phyloP scores from a whole-genome alignment of 1,139 yeast species.

The Blastobotrys ciferrii region DNA sequence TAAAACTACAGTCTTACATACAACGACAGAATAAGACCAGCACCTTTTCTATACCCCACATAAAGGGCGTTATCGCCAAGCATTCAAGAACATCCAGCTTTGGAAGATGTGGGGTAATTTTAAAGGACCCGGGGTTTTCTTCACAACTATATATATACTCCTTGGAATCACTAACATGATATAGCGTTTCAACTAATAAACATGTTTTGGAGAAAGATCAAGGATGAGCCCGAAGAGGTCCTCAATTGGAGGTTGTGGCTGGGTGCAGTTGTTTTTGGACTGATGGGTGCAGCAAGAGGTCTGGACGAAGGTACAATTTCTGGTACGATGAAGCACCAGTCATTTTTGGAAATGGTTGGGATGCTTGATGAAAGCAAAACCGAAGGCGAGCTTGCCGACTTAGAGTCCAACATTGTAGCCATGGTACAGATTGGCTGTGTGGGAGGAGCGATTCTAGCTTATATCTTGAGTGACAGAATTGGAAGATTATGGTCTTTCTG shows the following conservation, averaged over 20 bases:
- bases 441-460: conserved; percentile 54
- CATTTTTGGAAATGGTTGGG: conserved; percentile 48
- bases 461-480: conserved; percentile 49
- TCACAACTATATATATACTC: not conserved
- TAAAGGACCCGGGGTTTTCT: not conserved
- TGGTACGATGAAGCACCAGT: conserved; percentile 47
- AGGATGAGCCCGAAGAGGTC: conserved; percentile 1
- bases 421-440: conserved; percentile 64
- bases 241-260: conserved; percentile 36
- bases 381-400: conserved; percentile 39
- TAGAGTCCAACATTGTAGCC: conserved; percentile 54
- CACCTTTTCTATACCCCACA: no score
- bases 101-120: not conserved
- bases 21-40: no score
- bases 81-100: not conserved
- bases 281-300: conserved; percentile 61
- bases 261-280: conserved; percentile 53
- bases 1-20: no score
- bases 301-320: conserved; percentile 56
- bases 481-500: conserved; percentile 57
- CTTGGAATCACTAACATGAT: not conserved
- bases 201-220: conserved; percentile 3
- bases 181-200: not conserved
- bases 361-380: conserved; percentile 39
- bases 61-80: not conserved